Evolutionary conservation across 768 basidiomycete genomes (phyloP), one percentile per base, ranked within the genome.

Genomic region (Kwoniella botswanensis): DNA sequence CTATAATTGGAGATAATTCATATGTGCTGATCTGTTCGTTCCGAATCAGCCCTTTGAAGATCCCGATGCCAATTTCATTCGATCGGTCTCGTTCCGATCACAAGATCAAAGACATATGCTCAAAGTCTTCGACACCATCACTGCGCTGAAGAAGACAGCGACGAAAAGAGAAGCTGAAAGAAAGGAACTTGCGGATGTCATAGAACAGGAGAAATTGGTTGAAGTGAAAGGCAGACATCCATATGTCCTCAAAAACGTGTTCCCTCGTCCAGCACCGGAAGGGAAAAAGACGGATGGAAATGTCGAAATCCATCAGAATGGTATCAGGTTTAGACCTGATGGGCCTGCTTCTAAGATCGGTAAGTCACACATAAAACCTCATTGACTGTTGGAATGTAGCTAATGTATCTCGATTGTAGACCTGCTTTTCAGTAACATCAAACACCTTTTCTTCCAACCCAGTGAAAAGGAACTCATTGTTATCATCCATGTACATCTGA

Each of bases 381-480:
- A 63, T 35, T 18, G 24, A 35, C 5, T 24, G 3, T 35, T 35
- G 35, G 7, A 35, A 35, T 35, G 35, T 35, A 35, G 35, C 35
- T 35, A 6, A 35, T 6, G 17, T 22, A 56, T 24, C 22, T 61
- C 24, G 1, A 18, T 1, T 35, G 43, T 78, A 96, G 96, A 99
- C 82, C 87, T 99, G 13, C 86, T 98, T 11, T 99, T 98, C 86
- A 91, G 89, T 85, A 99, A 99, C 83, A 91, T 99, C 86, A 97
- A 96, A 83, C 96, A 99, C 84, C 87, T 98, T 11, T 97, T 98
- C 86, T 98, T 99, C 88, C 97, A 99, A 81, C 96, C 97, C 2
- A 98, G 96, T 78, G 97, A 99, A 74, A 90, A 93, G 74, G 97
- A 99, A 83, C 86, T 98, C 21, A 87, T 98, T 64, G 95, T 97